Evolutionary conservation across 768 basidiomycete genomes (phyloP).

Genomic region (Chalciporus chontae): DNA sequence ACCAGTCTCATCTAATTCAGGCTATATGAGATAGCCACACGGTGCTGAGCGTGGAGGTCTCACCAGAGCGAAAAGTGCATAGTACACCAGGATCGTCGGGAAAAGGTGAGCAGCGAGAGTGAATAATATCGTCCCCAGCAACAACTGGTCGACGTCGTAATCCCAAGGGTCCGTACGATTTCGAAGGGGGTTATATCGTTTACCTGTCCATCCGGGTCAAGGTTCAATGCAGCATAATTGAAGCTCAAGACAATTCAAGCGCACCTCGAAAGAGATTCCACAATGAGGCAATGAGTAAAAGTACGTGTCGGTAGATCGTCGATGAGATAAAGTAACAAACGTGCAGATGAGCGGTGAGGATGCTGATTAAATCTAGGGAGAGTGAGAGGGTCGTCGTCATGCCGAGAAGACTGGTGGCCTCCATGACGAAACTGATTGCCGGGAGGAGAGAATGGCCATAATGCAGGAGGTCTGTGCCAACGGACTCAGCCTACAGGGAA

Average conservation of each 20-base stretch:
- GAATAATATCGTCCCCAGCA: constrained; percentile 92
- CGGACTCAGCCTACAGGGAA: constrained; percentile 8
- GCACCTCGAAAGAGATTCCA: constrained; percentile 91
- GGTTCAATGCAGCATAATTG: background rate
- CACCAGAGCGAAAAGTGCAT: constrained; percentile 73
- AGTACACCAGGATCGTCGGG: constrained; percentile 86
- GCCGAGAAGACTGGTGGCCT: constrained; percentile 39
- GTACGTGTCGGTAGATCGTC: constrained; percentile 56
- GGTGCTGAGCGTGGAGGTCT: background rate
- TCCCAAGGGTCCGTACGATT: constrained; percentile 87
- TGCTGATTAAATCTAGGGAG: constrained; percentile 57
- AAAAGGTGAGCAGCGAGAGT: constrained; percentile 77
- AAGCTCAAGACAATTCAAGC: constrained; percentile 7
- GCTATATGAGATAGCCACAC: background rate
- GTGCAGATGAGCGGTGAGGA: constrained; percentile 71
- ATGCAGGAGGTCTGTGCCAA: constrained; percentile 18
- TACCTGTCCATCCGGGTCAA: constrained; percentile 49
- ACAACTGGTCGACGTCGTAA: constrained; percentile 89
- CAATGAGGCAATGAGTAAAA: constrained; percentile 57
- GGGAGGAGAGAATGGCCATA: constrained; percentile 20
- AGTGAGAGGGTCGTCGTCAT: constrained; percentile 67
- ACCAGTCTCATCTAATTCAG: constrained; percentile 45
- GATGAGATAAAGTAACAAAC: constrained; percentile 64
- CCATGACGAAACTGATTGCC: constrained; percentile 30
- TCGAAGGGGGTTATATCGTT: constrained; percentile 82